A percentile compares a stretch with the other conserved stretches of the same genome.
These are phyloP conservation scores for Pseudoperonospora humuli DNA, from an alignment of 352 stramenopile genomes.

Conservation along the genomic window DNA sequence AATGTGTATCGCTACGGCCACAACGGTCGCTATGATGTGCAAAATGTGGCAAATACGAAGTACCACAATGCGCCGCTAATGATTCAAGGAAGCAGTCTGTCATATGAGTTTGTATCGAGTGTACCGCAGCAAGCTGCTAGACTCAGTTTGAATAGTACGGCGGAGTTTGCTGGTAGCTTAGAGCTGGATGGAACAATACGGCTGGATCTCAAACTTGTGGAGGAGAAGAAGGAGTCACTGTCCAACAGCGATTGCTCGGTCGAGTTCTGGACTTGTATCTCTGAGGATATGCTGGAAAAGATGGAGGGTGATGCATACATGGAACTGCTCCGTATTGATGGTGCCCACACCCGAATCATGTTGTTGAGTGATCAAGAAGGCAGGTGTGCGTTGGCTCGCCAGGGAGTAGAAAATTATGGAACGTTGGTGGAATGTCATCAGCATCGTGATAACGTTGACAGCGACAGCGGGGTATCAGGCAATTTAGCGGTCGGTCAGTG, in stretches of 20 bases:
- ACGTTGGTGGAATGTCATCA: slow-evolving; percentile 3
- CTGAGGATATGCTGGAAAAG: slow-evolving; percentile 3
- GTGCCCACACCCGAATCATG: slow-evolving; percentile 1
- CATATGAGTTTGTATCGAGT: slow-evolving; percentile 30
- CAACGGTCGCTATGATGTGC: slow-evolving; percentile 53
- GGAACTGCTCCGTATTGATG: slow-evolving; percentile 24
- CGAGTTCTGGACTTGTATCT: slow-evolving; percentile 44
- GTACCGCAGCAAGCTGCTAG: background rate
- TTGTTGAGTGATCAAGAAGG: slow-evolving; percentile 13
- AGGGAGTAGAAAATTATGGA: slow-evolving; percentile 4
- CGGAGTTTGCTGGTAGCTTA: slow-evolving; percentile 14
- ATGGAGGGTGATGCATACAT: slow-evolving; percentile 1
- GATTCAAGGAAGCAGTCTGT: slow-evolving; percentile 34
- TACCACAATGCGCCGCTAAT: slow-evolving; percentile 31
- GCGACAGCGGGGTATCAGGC: background rate
- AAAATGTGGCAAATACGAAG: slow-evolving; percentile 16
- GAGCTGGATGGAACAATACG: slow-evolving; percentile 31
- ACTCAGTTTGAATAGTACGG: slow-evolving; percentile 10
- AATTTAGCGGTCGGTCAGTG: slow-evolving; percentile 25
- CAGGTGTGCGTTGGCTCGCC: slow-evolving; percentile 8
- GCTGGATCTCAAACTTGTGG: slow-evolving; percentile 16
- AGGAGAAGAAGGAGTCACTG: slow-evolving; percentile 10
- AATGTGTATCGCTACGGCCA: slow-evolving; percentile 59
- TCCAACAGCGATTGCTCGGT: slow-evolving; percentile 37
- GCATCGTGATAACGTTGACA: background rate